phyloP scores from a whole-genome alignment of 257 asterid species.

The Forsythia viridissima region DNA sequence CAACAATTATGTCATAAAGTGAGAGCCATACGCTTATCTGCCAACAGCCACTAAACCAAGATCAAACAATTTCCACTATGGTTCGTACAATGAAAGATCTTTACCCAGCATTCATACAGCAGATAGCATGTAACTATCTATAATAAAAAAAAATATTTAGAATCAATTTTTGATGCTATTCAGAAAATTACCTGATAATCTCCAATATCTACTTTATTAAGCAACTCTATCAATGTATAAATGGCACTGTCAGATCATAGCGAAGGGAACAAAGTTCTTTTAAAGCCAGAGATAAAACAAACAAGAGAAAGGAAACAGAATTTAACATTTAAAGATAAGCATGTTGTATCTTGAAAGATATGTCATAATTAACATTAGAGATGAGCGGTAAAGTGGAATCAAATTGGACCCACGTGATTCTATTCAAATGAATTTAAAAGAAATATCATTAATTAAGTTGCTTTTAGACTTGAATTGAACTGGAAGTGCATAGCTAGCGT shows the following conservation, averaged over 20 bases:
- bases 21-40: neutral
- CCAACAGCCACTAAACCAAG: neutral
- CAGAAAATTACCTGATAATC: conserved; percentile 69
- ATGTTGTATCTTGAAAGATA: too few relatives aligned
- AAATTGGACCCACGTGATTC: too few relatives aligned
- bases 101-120: neutral
- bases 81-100: neutral
- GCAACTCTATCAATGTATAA: conserved; percentile 81
- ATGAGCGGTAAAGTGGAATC: too few relatives aligned
- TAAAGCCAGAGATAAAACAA: neutral
- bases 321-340: too few relatives aligned
- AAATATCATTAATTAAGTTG: too few relatives aligned
- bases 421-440: too few relatives aligned
- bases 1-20: too few relatives aligned
- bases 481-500: too few relatives aligned
- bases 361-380: too few relatives aligned
- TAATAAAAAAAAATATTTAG: neutral
- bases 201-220: conserved; percentile 84
- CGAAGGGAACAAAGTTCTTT: conserved; percentile 94
- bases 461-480: too few relatives aligned
- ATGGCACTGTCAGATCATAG: conserved; percentile 94
- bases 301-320: neutral
- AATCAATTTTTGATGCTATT: neutral
- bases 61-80: neutral
- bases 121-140: neutral